These are phyloP conservation scores for Pelagomonas calceolata DNA, from an alignment of 108 stramenopile species.

Conservation along the genomic window DNA sequence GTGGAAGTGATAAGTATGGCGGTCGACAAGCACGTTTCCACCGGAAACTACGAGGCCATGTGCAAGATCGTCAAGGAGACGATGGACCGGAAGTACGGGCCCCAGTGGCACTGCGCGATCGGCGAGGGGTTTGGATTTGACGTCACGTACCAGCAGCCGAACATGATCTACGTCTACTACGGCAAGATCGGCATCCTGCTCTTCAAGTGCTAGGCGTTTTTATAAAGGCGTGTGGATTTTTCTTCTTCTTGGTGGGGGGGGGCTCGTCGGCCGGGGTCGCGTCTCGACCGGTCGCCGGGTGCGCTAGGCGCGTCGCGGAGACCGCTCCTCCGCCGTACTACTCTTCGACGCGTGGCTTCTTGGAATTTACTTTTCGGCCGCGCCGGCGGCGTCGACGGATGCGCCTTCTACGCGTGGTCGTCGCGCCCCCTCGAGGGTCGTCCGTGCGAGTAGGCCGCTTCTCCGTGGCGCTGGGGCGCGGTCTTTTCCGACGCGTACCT, in stretches of 20 bases:
- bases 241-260: not conserved
- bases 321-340: no score
- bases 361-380: no score
- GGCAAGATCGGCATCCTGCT: conserved; percentile 25
- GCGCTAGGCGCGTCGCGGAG: no score
- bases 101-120: conserved; percentile 10
- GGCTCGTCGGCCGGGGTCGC: no score
- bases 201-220: conserved; percentile 19
- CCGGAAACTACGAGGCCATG: not conserved
- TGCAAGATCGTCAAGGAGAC: not conserved
- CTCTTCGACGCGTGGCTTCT: no score
- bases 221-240: not conserved
- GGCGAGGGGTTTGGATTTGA: conserved; percentile 18
- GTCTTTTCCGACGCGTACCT: no score
- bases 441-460: no score
- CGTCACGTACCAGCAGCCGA: conserved; percentile 26
- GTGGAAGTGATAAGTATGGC: not conserved
- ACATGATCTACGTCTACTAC: conserved; percentile 32
- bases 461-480: no score
- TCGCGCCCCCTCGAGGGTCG: no score
- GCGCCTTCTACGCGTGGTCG: no score
- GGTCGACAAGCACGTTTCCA: not conserved
- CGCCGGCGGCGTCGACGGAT: no score
- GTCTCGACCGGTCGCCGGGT: no score
- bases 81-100: conserved; percentile 1